Conservation (phyloP, 208 protist genomes). For the Leptomonas seymouri region DNA sequence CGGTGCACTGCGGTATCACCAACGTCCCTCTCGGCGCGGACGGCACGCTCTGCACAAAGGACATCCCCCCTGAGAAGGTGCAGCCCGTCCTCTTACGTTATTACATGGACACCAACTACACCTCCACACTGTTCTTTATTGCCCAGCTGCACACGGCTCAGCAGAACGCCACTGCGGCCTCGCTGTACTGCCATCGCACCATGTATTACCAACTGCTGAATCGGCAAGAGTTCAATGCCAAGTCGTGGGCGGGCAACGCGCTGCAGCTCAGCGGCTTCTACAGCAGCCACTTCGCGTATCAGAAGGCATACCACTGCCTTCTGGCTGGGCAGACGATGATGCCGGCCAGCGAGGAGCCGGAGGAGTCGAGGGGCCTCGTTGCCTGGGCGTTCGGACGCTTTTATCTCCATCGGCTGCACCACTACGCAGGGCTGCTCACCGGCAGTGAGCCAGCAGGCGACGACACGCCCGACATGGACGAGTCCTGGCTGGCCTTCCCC, state of each 20-base stretch:
- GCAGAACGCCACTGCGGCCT: constrained; percentile 51
- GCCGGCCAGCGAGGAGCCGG: constrained; percentile 49
- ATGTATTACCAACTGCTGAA: constrained; percentile 83
- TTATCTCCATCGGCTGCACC: constrained; percentile 66
- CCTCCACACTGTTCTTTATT: constrained; percentile 85
- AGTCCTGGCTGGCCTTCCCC: constrained; percentile 79
- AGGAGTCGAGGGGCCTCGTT: constrained; percentile 64
- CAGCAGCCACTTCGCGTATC: constrained; percentile 64
- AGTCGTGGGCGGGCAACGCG: constrained; percentile 85
- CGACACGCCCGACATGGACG: constrained; percentile 14
- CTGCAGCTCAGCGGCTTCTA: constrained; percentile 87
- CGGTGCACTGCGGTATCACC: constrained; percentile 36
- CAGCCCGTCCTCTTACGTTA: constrained; percentile 40
- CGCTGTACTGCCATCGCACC: constrained; percentile 86
- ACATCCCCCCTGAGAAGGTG: constrained; percentile 15
- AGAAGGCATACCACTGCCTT: constrained; percentile 84
- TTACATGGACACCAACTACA: constrained; percentile 82
- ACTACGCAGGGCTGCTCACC: constrained; percentile 50
- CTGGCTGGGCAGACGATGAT: constrained; percentile 79
- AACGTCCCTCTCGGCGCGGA: constrained; percentile 51
- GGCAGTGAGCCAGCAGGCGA: constrained; percentile 12
- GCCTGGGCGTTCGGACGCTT: constrained; percentile 80
- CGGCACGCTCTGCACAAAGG: constrained; percentile 40
- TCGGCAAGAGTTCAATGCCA: constrained; percentile 75
- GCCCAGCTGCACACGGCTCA: constrained; percentile 76